Conservation (phyloP, 768 basidiomycete species). For the Tricholoma terreum region DNA sequence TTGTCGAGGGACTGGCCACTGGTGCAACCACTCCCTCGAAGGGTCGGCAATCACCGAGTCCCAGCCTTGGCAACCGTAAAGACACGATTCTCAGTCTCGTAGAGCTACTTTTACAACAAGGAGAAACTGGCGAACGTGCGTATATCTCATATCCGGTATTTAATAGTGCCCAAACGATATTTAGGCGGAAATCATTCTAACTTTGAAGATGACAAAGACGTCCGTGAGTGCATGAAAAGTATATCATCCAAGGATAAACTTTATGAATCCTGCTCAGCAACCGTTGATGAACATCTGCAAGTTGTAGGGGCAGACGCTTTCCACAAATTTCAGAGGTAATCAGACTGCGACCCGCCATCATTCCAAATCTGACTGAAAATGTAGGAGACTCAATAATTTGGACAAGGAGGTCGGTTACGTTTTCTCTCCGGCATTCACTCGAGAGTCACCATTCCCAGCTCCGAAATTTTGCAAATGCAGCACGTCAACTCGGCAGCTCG, state of each 20-base stretch:
- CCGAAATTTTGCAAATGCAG: conserved; percentile 72
- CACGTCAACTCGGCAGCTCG: conserved; percentile 73
- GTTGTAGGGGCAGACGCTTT: conserved; percentile 63
- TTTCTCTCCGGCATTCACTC: background rate
- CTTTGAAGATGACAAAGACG: conserved; percentile 63
- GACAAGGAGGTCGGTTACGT: conserved; percentile 54
- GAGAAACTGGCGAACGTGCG: conserved; percentile 29
- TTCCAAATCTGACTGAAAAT: conserved; percentile 4
- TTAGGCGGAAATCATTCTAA: conserved; percentile 40
- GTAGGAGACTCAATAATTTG: conserved; percentile 55
- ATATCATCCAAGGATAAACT: background rate
- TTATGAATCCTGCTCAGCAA: conserved; percentile 35
- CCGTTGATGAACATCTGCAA: conserved; percentile 70
- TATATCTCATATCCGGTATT: background rate
- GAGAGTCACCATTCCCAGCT: conserved; percentile 39
- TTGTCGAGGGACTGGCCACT: conserved; percentile 16
- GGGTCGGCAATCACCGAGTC: conserved; percentile 26
- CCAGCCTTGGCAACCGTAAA: conserved; percentile 26
- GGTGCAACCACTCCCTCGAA: conserved; percentile 20
- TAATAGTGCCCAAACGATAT: background rate
- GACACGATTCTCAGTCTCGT: conserved; percentile 51
- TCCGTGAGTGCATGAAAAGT: conserved; percentile 47
- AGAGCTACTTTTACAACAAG: conserved; percentile 44
- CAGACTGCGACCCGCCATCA: background rate
- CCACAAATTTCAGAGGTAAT: conserved; percentile 58